Base-by-base conservation (phyloP, 2,329 filamentous ascomycete genomes). In the Elsinoe necatrix region DNA sequence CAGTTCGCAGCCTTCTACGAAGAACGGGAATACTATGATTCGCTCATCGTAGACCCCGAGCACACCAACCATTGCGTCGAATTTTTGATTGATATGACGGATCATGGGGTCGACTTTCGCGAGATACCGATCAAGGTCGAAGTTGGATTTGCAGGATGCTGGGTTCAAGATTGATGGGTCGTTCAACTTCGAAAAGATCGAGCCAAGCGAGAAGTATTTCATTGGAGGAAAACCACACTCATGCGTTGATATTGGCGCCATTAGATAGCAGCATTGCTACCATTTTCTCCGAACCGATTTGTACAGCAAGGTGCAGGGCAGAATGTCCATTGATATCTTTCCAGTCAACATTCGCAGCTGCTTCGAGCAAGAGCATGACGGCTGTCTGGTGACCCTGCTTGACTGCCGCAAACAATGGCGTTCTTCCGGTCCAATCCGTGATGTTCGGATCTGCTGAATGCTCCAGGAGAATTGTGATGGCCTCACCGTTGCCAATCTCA, bases 31-130 rank as follows among this genome's bases (percentile, higher is more conserved):
- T 25, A 27, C 16, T 47, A 47, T 29, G 43, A 47, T 47, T 47
- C 43, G 9, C 9, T 47, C 9, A 47, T 47, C 21, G 21, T 47
- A 6, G 43, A 47, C 27, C 43, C 43, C 18, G 25, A 47, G 21
- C 43, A 47, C 16, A 47, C 43, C 11, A 18, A 47, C 23, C 43
- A 47, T 16, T 47, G 43, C 23, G 43, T 29, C n/a, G 43, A 47
- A 25, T 47, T 47, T 21, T 29, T 47, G 43, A 47, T 47, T 18
- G 43, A 47, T 47, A 47, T 47, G 43, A 47, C 43, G 21, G 43
- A 47, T 29, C 21, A 47, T 14, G 43, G 43, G 21, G 21, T 29
- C n/a, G 43, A 47, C 27, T 47, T 47, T 29, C 43, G 43, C 4
- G 14, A 47, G 25, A 47, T 47, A 25, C 43, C 43, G 11, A 47